Evolutionary conservation across 768 basidiomycete species (phyloP).

Genomic region (Termitomyces sp.): DNA sequence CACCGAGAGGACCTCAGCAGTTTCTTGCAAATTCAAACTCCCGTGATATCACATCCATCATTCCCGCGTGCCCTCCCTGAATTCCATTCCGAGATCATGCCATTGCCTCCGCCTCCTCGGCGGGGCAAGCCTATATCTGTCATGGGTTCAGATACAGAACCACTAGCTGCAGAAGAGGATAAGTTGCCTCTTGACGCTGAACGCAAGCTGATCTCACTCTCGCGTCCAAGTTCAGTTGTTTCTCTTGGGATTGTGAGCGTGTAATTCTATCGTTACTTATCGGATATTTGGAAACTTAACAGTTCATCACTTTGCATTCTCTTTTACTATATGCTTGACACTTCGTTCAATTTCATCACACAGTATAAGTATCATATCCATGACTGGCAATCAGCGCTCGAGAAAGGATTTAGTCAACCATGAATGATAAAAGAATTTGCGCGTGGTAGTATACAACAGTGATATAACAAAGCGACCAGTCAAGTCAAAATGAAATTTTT

Average conservation of each 20-base stretch:
- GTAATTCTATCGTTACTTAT: slow-evolving; percentile 19
- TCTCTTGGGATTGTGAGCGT: slow-evolving; percentile 49
- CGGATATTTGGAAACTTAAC: not conserved
- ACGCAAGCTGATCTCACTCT: slow-evolving; percentile 35
- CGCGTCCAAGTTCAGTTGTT: slow-evolving; percentile 49
- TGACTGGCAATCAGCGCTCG: not conserved
- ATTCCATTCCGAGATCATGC: slow-evolving; percentile 34
- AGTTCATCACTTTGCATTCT: slow-evolving; percentile 6
- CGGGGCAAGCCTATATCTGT: slow-evolving; percentile 44
- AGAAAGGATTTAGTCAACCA: not conserved
- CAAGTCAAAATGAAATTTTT: slow-evolving; percentile 22
- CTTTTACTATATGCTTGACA: slow-evolving; percentile 5
- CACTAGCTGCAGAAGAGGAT: slow-evolving; percentile 21
- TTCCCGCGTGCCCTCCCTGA: slow-evolving; percentile 26
- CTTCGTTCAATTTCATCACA: not conserved
- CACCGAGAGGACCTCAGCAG: slow-evolving; percentile 49
- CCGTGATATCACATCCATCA: slow-evolving; percentile 36
- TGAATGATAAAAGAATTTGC: not conserved
- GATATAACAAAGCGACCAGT: slow-evolving; percentile 8
- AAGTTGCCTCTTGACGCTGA: slow-evolving; percentile 27
- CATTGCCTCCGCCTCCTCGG: slow-evolving; percentile 65
- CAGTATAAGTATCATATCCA: not conserved
- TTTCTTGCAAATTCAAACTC: slow-evolving; percentile 55
- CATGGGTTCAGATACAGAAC: slow-evolving; percentile 29
- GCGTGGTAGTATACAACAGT: slow-evolving; percentile 16